phyloP scores from a whole-genome alignment of 352 stramenopile species.

The Aphanomyces euteiches region DNA sequence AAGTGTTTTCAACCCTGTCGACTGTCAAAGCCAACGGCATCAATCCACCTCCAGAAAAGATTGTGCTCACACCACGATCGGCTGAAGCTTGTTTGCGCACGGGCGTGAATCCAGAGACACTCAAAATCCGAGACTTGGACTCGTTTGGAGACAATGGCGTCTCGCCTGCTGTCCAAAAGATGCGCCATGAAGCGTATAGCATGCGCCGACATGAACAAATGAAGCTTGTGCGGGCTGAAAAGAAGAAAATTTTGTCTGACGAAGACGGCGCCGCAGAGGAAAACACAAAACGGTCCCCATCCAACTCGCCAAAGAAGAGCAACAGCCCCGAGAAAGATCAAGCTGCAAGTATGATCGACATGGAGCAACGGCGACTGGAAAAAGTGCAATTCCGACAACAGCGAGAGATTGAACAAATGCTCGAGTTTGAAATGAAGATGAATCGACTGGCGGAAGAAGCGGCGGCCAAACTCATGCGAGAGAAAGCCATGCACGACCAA shows the following conservation, averaged over 20 bases:
- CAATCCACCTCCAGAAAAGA: slow-evolving; percentile 63
- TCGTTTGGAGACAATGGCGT: slow-evolving; percentile 85
- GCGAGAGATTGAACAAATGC: slow-evolving; percentile 85
- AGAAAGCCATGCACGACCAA: slow-evolving; percentile 61
- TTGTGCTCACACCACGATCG: slow-evolving; percentile 84
- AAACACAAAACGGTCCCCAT: slow-evolving; percentile 21
- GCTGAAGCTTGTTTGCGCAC: slow-evolving; percentile 87
- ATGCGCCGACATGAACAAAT: slow-evolving; percentile 89
- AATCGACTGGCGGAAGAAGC: slow-evolving; percentile 75
- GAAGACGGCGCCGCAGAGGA: slow-evolving; percentile 36
- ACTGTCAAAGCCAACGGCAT: slow-evolving; percentile 61
- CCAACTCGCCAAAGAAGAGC: slow-evolving; percentile 35
- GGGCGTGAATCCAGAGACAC: slow-evolving; percentile 89
- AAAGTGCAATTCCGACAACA: slow-evolving; percentile 75
- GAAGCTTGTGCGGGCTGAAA: slow-evolving; percentile 74
- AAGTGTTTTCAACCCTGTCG: slow-evolving; percentile 73
- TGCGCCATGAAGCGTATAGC: slow-evolving; percentile 92
- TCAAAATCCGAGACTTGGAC: slow-evolving; percentile 89
- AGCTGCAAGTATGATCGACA: slow-evolving; percentile 48
- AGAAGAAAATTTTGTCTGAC: slow-evolving; percentile 59
- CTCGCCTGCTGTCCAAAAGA: slow-evolving; percentile 80
- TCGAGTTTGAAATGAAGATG: slow-evolving; percentile 91
- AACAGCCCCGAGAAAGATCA: slow-evolving; percentile 33
- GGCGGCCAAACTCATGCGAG: slow-evolving; percentile 58
- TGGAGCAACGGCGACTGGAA: slow-evolving; percentile 65